phyloP scores from a whole-genome alignment of 768 basidiomycete species.

The Astraeus odoratus region DNA sequence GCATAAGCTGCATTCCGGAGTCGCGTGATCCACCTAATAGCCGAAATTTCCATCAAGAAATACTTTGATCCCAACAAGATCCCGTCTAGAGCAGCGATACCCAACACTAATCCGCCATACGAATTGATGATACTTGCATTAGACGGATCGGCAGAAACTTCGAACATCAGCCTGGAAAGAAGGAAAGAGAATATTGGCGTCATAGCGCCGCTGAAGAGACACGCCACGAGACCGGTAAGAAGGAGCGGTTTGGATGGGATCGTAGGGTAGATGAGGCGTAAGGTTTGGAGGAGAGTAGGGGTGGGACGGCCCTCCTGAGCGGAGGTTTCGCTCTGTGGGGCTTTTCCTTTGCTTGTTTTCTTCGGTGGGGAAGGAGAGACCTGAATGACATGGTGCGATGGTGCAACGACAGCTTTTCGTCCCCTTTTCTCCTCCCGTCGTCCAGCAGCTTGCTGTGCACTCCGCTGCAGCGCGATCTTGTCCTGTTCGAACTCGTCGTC shows the following conservation, averaged over 20 bases:
- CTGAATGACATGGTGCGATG: not conserved
- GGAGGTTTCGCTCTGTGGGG: not conserved
- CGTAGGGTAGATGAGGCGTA: conserved; percentile 56
- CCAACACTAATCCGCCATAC: conserved; percentile 68
- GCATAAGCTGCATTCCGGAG: conserved; percentile 53
- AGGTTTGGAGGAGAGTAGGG: conserved; percentile 29
- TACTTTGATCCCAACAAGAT: conserved; percentile 69
- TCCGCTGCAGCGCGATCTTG: conserved; percentile 36
- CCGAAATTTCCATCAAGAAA: conserved; percentile 70
- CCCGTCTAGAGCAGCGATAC: conserved; percentile 71
- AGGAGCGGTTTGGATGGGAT: conserved; percentile 71
- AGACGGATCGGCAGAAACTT: conserved; percentile 65
- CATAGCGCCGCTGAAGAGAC: conserved; percentile 70
- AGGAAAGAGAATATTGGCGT: conserved; percentile 92
- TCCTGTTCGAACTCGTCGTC: conserved; percentile 41
- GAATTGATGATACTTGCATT: conserved; percentile 55
- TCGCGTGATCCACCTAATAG: conserved; percentile 65
- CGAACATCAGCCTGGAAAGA: conserved; percentile 72
- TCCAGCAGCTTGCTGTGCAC: conserved; percentile 32
- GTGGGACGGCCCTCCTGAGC: not conserved
- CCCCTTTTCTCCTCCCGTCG: conserved; percentile 24
- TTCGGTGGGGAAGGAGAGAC: conserved; percentile 7
- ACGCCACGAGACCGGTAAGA: conserved; percentile 60
- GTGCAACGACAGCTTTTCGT: conserved; percentile 5
- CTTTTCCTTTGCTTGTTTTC: not conserved